Conservation (phyloP, 768 basidiomycete species). For the Auricularia heimuer region DNA sequence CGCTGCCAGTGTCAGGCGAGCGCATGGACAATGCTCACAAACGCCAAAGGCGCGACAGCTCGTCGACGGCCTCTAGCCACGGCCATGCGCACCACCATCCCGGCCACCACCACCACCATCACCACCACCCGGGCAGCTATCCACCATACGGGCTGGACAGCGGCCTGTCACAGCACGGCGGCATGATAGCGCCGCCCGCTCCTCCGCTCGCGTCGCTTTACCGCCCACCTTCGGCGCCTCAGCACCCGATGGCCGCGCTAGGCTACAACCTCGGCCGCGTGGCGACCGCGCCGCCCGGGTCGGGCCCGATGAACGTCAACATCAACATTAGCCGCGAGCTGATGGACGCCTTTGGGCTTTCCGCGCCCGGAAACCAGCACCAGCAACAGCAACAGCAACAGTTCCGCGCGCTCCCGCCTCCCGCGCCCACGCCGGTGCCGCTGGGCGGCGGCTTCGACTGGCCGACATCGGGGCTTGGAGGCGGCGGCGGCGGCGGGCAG, state of each 20-base stretch:
- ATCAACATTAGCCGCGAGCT: conserved; percentile 2
- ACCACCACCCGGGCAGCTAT: not conserved
- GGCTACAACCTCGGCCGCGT: not conserved
- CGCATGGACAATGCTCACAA: not conserved
- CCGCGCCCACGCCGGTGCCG: not conserved
- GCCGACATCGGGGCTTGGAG: not conserved
- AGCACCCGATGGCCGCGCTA: not conserved
- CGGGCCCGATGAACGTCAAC: not conserved
- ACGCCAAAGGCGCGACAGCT: not conserved
- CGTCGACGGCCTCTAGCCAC: not conserved
- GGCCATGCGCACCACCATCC: not conserved
- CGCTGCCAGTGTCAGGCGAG: not conserved
- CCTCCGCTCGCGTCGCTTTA: not conserved
- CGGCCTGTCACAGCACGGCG: not conserved
- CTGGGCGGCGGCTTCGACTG: not conserved
- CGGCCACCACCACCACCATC: not conserved
- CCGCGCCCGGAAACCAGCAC: not conserved
- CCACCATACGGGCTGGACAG: not conserved
- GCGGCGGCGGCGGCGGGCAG: not conserved
- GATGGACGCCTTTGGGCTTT: not conserved
- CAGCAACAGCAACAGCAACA: not conserved
- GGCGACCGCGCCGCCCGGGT: not conserved
- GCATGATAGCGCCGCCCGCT: not conserved
- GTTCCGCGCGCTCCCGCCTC: not conserved
- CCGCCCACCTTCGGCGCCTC: not conserved